phyloP scores from a whole-genome alignment of 495 filamentous ascomycete species.

The Viridothelium virens region DNA sequence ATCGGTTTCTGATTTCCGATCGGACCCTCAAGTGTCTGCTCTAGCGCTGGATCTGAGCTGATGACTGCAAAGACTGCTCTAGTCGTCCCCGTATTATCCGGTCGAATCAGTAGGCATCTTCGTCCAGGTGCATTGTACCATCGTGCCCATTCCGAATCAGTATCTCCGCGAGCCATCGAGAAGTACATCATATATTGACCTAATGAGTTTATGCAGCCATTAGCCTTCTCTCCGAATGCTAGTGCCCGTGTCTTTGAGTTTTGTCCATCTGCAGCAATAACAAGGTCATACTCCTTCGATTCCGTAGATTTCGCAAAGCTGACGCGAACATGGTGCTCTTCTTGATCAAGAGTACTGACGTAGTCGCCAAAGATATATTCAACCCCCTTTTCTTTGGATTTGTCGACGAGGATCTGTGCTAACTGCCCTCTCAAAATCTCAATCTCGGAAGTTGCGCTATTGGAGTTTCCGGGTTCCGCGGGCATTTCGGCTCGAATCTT shows the following conservation, averaged over 20 bases:
- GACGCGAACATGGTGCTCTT: conserved; percentile 18
- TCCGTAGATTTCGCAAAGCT: conserved; percentile 19
- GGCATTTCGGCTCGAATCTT: conserved; percentile 9
- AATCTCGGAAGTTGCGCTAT: conserved; percentile 21
- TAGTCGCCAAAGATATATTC: conserved; percentile 23
- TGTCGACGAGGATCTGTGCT: conserved; percentile 30
- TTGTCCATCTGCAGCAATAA: conserved; percentile 25
- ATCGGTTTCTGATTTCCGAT: conserved; percentile 18
- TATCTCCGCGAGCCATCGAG: conserved; percentile 13
- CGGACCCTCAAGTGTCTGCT: neutral
- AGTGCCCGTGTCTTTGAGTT: conserved; percentile 14
- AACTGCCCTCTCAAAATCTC: conserved; percentile 52
- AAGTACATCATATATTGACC: conserved; percentile 21
- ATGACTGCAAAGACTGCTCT: conserved; percentile 14
- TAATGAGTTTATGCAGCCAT: conserved; percentile 13
- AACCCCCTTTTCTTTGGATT: conserved; percentile 14
- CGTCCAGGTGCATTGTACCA: conserved; percentile 24
- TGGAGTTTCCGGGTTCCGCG: conserved; percentile 16
- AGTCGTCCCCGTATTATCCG: conserved; percentile 14
- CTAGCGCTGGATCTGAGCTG: conserved; percentile 13
- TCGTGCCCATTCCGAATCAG: conserved; percentile 17
- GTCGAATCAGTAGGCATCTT: conserved; percentile 19
- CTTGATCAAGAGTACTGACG: conserved; percentile 18
- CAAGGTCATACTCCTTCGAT: conserved; percentile 18
- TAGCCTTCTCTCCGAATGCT: conserved; percentile 18